Evolutionary conservation across 257 asterid genomes (phyloP).

Genomic region (Nicotiana paniculata): DNA sequence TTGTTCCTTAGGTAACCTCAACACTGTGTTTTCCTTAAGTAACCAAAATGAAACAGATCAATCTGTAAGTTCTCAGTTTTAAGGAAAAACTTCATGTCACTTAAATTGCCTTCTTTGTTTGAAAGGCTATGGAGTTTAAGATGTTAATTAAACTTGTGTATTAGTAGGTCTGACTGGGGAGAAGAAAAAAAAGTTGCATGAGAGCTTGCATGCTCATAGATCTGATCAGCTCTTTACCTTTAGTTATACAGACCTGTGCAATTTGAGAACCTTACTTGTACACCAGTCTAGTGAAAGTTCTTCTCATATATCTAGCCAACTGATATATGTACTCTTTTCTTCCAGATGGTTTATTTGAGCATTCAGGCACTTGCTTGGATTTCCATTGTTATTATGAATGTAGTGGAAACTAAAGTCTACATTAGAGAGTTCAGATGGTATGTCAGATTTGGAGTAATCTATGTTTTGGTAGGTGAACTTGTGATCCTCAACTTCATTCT

Average conservation of each 20-base stretch:
- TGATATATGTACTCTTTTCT: slow-evolving; percentile 9
- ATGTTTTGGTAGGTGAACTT: slow-evolving; percentile 66
- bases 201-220: background rate
- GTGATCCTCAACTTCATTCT: slow-evolving; percentile 52
- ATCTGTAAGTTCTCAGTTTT: too few relatives aligned
- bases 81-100: too few relatives aligned
- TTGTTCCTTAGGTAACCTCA: too few relatives aligned
- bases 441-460: slow-evolving; percentile 62
- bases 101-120: too few relatives aligned
- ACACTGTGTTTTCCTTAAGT: too few relatives aligned
- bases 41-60: too few relatives aligned
- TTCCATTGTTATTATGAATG: slow-evolving; percentile 53
- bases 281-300: background rate
- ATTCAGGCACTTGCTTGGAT: slow-evolving; percentile 64
- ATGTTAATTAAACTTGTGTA: too few relatives aligned
- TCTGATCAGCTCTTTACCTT: background rate
- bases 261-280: background rate
- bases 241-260: background rate
- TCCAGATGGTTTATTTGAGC: slow-evolving; percentile 64
- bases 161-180: slow-evolving; percentile 1
- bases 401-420: slow-evolving; percentile 58
- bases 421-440: slow-evolving; percentile 78
- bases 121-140: too few relatives aligned
- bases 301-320: slow-evolving; percentile 1
- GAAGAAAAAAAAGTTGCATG: background rate